Base-by-base conservation (phyloP, 495 filamentous ascomycete genomes). In the Penicillium paxilli region DNA sequence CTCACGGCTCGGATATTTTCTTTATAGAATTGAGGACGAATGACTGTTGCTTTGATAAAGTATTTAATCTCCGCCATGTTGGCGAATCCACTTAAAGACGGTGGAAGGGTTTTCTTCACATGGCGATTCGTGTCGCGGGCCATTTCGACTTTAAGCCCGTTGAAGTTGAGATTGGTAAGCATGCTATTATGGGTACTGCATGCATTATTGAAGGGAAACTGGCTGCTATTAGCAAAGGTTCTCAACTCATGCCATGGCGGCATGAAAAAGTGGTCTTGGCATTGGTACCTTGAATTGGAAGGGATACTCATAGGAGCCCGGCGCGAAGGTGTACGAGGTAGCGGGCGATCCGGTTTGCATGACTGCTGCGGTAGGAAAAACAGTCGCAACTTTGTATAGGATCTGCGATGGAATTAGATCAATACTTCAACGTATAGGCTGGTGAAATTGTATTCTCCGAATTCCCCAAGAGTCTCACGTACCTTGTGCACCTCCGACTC, bases 11-110 rank as follows among this genome's bases (percentile, higher is more conserved):
- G 77, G 68, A 89, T 87, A 61, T 96, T 96, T 69, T 93, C 90
- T 63, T 90, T 89, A 68, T 90, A 93, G 55, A 95, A 81, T 20
- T 87, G 81, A 0, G 89, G 89, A 23, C 92, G 79, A 52, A 89
- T 84, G 2, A 98, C 84, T 0, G 94, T 98, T 11, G 85, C 91
- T 66, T 98, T 98, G 54, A 97, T 78, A 56, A 88, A 98, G 66
- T 98, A 98, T 59, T 84, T 83, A 50, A 98, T 93, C 67, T 93
- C 91, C 45, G 92, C 94, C 69, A 89, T 77, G 0, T 86, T 87
- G 0, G 88, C 86, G 55, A 95, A 89, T 2, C 89, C 90, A 44
- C 81, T 88, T 54, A 97, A 77, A 6, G 90, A 90, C 2, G 94
- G 94, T 5, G 94, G 94, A 12, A 98, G 79, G 0, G 92, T 95